These are phyloP conservation scores for Ophiostoma himal-ulmi DNA, from an alignment of 2,329 filamentous ascomycete genomes.

Conservation along the genomic window DNA sequence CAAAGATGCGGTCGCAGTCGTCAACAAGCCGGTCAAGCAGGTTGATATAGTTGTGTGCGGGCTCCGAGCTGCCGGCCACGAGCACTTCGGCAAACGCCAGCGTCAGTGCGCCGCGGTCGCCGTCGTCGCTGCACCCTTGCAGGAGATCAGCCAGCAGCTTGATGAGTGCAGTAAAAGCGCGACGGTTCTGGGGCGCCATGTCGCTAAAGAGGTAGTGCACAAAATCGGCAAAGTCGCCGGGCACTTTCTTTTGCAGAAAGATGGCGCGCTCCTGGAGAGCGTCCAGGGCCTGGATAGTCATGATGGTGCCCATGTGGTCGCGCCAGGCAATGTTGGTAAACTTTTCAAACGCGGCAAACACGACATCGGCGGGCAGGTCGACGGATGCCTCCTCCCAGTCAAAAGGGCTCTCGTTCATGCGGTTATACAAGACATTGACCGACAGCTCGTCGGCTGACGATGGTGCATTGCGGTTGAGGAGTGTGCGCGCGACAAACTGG, in stretches of 20 bases:
- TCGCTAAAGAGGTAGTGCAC: slow-evolving; percentile 59
- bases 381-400: slow-evolving; percentile 66
- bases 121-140: slow-evolving; percentile 84
- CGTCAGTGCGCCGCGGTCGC: slow-evolving; percentile 81
- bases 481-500: slow-evolving; percentile 71
- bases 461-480: slow-evolving; percentile 56
- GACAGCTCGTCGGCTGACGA: slow-evolving; percentile 64
- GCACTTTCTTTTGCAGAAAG: slow-evolving; percentile 48
- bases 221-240: slow-evolving; percentile 67
- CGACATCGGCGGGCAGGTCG: slow-evolving; percentile 72
- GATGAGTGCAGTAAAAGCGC: slow-evolving; percentile 77
- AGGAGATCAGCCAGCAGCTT: slow-evolving; percentile 81
- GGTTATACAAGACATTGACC: slow-evolving; percentile 87
- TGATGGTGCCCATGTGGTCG: slow-evolving; percentile 78
- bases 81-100: slow-evolving; percentile 84
- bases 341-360: slow-evolving; percentile 91
- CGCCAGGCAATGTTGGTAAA: slow-evolving; percentile 85
- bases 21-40: slow-evolving; percentile 83
- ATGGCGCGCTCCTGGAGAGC: slow-evolving; percentile 63
- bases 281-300: slow-evolving; percentile 64
- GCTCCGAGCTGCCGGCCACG: slow-evolving; percentile 58
- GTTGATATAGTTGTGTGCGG: slow-evolving; percentile 76
- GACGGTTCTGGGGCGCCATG: slow-evolving; percentile 63
- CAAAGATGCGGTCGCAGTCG: slow-evolving; percentile 84
- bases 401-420: slow-evolving; percentile 73